These are phyloP conservation scores for Phaseolus coccineus DNA, from an alignment of 331 rosid species.

Conservation along the genomic window DNA sequence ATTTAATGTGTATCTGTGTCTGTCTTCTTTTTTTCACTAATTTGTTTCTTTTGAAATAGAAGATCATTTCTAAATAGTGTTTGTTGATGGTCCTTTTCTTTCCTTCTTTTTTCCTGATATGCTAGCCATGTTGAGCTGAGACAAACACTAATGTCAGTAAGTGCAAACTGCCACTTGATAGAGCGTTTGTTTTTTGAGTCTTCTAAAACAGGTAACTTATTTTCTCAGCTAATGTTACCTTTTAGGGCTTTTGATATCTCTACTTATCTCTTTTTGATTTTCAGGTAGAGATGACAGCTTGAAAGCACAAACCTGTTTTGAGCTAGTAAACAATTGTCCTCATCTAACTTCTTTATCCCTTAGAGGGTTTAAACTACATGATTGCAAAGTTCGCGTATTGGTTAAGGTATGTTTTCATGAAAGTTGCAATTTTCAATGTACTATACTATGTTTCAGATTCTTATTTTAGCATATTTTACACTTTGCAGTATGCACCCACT, in stretches of 20 bases:
- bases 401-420: slow-evolving; percentile 71
- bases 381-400: slow-evolving; percentile 84
- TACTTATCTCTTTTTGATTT: slow-evolving; percentile 53
- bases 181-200: slow-evolving; percentile 96
- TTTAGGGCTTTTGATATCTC: slow-evolving; percentile 24
- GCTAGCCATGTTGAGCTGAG: slow-evolving; percentile 91
- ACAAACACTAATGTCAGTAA: slow-evolving; percentile 90
- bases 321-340: slow-evolving; percentile 76
- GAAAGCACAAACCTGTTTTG: slow-evolving; percentile 82
- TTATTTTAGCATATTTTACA: slow-evolving; percentile 11
- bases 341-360: slow-evolving; percentile 84
- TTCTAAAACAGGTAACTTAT: slow-evolving; percentile 77
- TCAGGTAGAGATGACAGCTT: slow-evolving; percentile 99
- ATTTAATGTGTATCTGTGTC: slow-evolving; percentile 15
- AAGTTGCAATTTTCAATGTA: slow-evolving; percentile 24
- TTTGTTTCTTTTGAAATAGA: slow-evolving; percentile 35
- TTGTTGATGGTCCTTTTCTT: slow-evolving; percentile 9
- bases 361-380: slow-evolving; percentile 95
- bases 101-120: slow-evolving; percentile 32
- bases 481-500: background rate
- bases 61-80: slow-evolving; percentile 28
- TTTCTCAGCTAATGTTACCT: slow-evolving; percentile 34
- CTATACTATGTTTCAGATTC: slow-evolving; percentile 2
- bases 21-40: slow-evolving; percentile 31
- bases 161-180: slow-evolving; percentile 76